Evolutionary conservation across 148 eudicot genomes (phyloP).

Genomic region (Salicornia ramosissima): DNA sequence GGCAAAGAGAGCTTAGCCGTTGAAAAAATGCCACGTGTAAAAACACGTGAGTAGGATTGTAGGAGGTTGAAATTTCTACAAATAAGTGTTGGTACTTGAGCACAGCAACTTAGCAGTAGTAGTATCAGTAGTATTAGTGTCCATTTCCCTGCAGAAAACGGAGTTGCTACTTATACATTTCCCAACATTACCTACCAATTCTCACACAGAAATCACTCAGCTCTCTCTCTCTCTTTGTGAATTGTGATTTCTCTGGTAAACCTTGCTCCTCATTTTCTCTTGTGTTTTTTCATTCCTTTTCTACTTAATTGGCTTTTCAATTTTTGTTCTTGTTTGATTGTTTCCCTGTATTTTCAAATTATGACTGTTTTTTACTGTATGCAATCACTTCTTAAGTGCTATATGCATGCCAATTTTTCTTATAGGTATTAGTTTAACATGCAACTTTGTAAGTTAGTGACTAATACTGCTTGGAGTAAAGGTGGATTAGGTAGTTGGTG

Average conservation of each 20-base stretch:
- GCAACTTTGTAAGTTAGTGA: background rate
- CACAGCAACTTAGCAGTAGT: background rate
- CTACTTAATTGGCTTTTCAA: background rate
- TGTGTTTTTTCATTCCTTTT: background rate
- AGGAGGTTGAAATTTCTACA: background rate
- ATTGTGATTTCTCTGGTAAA: background rate
- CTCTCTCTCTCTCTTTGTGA: background rate
- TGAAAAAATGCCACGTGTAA: conserved; percentile 12
- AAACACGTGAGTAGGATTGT: conserved; percentile 1
- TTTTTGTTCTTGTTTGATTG: background rate
- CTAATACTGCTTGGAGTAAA: background rate
- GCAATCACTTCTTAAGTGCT: background rate
- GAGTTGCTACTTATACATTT: too few relatives aligned
- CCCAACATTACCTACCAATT: too few relatives aligned
- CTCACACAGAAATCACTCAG: background rate
- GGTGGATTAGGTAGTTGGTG: background rate
- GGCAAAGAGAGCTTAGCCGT: background rate
- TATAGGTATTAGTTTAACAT: background rate
- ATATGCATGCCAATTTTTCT: background rate
- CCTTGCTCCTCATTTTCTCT: background rate
- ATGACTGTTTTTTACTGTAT: background rate
- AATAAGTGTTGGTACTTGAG: background rate
- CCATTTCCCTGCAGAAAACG: too few relatives aligned
- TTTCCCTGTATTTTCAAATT: too few relatives aligned
- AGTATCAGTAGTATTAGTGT: background rate